Percentiles rank a stretch among this genome's conserved stretches.
Conservation (phyloP, 2,329 filamentous ascomycete genomes). For the Ceratocystis colombiana region DNA sequence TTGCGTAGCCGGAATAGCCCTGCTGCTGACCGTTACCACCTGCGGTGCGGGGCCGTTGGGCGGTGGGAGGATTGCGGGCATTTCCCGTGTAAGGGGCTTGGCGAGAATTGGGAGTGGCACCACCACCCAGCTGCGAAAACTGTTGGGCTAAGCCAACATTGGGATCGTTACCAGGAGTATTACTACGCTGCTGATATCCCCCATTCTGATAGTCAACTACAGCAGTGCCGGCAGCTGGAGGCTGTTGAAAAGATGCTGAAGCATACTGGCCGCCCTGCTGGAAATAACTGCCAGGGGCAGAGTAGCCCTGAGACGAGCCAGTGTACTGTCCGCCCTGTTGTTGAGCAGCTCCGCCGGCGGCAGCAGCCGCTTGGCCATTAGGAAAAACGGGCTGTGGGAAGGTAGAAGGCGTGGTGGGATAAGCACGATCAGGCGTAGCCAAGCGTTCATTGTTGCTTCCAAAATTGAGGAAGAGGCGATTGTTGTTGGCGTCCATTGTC, state of each 20-base stretch:
- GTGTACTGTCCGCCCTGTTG: slow-evolving; percentile 30
- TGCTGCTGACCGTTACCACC: slow-evolving; percentile 55
- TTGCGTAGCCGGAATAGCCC: slow-evolving; percentile 56
- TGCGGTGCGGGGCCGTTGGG: slow-evolving; percentile 73
- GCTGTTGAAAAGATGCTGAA: slow-evolving; percentile 32
- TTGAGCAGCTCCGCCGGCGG: slow-evolving; percentile 27
- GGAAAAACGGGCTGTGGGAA: slow-evolving; percentile 81
- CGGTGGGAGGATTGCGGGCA: slow-evolving; percentile 51
- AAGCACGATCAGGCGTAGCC: slow-evolving; percentile 52
- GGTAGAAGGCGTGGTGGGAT: slow-evolving; percentile 85
- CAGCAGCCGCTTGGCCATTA: slow-evolving; percentile 34
- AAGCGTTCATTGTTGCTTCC: slow-evolving; percentile 56
- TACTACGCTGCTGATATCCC: slow-evolving; percentile 44
- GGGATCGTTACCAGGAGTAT: slow-evolving; percentile 61
- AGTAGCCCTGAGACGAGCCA: slow-evolving; percentile 33
- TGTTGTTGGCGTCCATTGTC: slow-evolving; percentile 49
- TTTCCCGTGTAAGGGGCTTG: slow-evolving; percentile 49
- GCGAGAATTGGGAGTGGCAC: slow-evolving; percentile 50
- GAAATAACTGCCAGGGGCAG: slow-evolving; percentile 29
- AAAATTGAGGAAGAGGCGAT: slow-evolving; percentile 57
- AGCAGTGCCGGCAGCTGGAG: slow-evolving; percentile 33
- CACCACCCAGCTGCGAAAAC: slow-evolving; percentile 78
- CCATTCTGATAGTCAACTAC: slow-evolving; percentile 41
- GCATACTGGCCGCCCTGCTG: slow-evolving; percentile 41
- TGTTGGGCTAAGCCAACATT: slow-evolving; percentile 90